Base-by-base conservation (phyloP, 768 basidiomycete genomes). In the Megacollybia marginata region DNA sequence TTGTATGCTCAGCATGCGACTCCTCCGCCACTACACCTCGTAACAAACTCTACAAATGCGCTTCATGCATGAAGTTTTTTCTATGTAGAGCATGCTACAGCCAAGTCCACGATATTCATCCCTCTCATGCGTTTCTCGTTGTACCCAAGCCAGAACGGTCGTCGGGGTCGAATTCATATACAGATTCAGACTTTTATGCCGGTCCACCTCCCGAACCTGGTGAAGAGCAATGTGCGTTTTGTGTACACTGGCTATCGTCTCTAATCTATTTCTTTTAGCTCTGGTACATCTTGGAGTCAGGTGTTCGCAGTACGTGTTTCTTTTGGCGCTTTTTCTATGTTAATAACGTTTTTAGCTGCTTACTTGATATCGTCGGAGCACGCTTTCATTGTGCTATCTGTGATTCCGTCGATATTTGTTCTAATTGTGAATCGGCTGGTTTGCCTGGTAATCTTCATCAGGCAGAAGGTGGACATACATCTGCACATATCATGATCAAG, bases 401-500 rank as follows among this genome's bases (percentile, higher is more conserved):
- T 61, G 80, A 85, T 36, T 79, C 82, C 8, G 76, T 91, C 36
- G 89, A 92, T 57, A 91, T 92, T 33, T 92, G 91, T 56, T 78
- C 85, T 15, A 88, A 90, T 55, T 92, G 90, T 61, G 90, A 92
- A 62, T 84, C 86, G 10, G 88, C 85, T 23, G 90, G 90, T 28
- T 72, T 92, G 33, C 89, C 90, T 2, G 89, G 88, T 6, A 90
- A 88, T 51, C 66, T 91, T 9, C 84, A 90, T 52, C 82, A 85
- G 1, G 72, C 78, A 1, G 85, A 89, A 36, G 85, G 81, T 5
- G 89, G 87, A 0, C 90, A 92, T 55, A 75, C 76, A 48, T 89
- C 87, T 13, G 85, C 88, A 1, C 93, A 97, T 60, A 92, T 95
- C 55, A 79, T 95, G 77, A 89, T 97, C 66, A 97, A 97, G 81